phyloP scores from a whole-genome alignment of 2,329 filamentous ascomycete genomes.

The Trichoderma simmonsii region DNA sequence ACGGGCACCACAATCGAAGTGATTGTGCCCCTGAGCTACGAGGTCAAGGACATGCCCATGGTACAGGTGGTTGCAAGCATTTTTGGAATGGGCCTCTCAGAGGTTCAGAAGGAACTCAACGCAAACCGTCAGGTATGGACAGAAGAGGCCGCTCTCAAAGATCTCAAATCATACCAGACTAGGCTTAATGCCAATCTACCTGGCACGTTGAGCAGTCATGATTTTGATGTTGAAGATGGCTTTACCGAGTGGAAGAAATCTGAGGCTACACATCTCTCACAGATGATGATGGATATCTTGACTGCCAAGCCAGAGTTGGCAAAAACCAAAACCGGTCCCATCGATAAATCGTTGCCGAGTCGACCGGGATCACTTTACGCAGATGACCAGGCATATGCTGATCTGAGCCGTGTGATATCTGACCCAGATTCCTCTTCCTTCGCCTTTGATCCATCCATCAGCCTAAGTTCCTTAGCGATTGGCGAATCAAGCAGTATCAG shows the following conservation, averaged over 20 bases:
- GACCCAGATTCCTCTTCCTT: constrained; percentile 42
- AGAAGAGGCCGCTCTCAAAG: constrained; percentile 82
- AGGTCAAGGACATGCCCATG: constrained; percentile 95
- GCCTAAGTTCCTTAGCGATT: constrained; percentile 63
- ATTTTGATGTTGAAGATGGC: constrained; percentile 86
- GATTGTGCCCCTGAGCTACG: constrained; percentile 77
- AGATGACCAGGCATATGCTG: constrained; percentile 51
- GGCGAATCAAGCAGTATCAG: constrained; percentile 51
- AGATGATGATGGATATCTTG: constrained; percentile 90
- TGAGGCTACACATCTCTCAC: constrained; percentile 82
- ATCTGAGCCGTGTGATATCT: constrained; percentile 51
- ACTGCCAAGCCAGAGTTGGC: constrained; percentile 82
- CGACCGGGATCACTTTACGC: constrained; percentile 43
- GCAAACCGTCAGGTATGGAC: constrained; percentile 80
- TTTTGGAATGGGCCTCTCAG: constrained; percentile 74
- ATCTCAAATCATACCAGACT: constrained; percentile 91
- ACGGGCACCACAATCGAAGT: constrained; percentile 66
- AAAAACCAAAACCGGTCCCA: constrained; percentile 63
- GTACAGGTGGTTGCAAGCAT: constrained; percentile 83
- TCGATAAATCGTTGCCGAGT: constrained; percentile 56
- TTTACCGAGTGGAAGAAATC: constrained; percentile 88
- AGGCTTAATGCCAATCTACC: constrained; percentile 77
- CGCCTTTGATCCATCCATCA: constrained; percentile 63
- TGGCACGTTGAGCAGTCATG: constrained; percentile 73
- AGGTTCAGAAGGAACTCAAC: constrained; percentile 86